A percentile compares a stretch with the other conserved stretches of the same genome.
Evolutionary conservation across 345 rosid species (phyloP).

Genomic region (Populus deltoides): DNA sequence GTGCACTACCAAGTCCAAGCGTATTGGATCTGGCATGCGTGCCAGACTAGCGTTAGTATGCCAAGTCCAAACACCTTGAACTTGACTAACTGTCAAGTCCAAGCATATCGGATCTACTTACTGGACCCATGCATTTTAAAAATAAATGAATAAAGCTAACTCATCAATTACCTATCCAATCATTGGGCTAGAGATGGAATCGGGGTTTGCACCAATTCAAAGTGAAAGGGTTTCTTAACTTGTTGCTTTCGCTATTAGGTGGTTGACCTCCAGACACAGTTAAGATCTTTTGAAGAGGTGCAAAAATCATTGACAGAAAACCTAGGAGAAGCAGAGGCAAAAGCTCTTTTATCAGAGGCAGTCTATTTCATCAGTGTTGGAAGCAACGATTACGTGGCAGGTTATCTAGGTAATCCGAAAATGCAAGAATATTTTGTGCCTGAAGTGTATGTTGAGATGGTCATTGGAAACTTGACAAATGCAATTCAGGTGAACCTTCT

Average conservation of each 20-base stretch:
- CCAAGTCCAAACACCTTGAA: no score
- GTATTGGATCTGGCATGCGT: no score
- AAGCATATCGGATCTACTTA: no score
- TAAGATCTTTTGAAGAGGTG: slow-evolving; percentile 39
- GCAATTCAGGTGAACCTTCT: slow-evolving; percentile 36
- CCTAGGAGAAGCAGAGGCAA: slow-evolving; percentile 32
- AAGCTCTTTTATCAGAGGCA: slow-evolving; percentile 39
- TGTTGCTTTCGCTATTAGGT: slow-evolving; percentile 17
- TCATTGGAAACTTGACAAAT: slow-evolving; percentile 50
- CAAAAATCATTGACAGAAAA: slow-evolving; percentile 30
- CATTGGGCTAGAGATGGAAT: not conserved
- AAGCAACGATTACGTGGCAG: slow-evolving; percentile 53
- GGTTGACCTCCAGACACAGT: slow-evolving; percentile 44
- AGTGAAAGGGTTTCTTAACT: no score
- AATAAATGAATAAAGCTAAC: no score
- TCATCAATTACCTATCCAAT: not conserved
- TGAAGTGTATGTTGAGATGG: slow-evolving; percentile 42
- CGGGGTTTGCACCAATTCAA: not conserved
- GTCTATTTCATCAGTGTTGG: slow-evolving; percentile 55
- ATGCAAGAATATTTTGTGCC: slow-evolving; percentile 35
- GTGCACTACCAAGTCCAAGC: no score
- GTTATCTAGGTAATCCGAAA: slow-evolving; percentile 37
- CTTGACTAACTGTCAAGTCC: no score
- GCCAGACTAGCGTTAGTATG: no score
- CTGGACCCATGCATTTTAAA: no score